phyloP scores from a whole-genome alignment of 1,284 basidiomycete species.

The Cystobasidiaceae sp. region DNA sequence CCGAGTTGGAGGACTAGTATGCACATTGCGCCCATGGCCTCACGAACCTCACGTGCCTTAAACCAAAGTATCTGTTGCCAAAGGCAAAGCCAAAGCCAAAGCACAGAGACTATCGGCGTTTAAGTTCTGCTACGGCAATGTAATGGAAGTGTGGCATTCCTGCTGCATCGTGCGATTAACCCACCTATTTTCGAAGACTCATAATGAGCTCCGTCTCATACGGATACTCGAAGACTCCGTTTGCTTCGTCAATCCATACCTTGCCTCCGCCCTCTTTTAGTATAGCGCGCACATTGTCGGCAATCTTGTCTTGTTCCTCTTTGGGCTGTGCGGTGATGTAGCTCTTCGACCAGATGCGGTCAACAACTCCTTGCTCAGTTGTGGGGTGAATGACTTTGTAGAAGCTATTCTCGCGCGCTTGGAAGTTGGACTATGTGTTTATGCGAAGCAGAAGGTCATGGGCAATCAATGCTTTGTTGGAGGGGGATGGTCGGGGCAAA shows the following conservation, averaged over 20 bases:
- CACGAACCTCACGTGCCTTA: too few species aligned
- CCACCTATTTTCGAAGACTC: constrained; percentile 12
- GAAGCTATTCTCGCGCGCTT: constrained; percentile 1
- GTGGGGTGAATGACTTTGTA: constrained; percentile 26
- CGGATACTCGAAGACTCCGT: constrained; percentile 36
- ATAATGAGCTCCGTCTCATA: constrained; percentile 31
- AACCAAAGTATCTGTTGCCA: too few species aligned
- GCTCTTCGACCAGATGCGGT: constrained; percentile 37
- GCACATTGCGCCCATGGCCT: too few species aligned
- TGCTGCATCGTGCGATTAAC: background rate
- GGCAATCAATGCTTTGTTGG: background rate
- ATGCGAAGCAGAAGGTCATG: too few species aligned
- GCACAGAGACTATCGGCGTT: too few species aligned
- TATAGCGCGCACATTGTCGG: constrained; percentile 20
- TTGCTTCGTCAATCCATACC: constrained; percentile 36
- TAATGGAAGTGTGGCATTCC: too few species aligned
- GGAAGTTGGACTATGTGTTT: constrained; percentile 19
- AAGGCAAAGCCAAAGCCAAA: too few species aligned
- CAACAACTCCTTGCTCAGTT: constrained; percentile 36
- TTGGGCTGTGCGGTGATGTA: constrained; percentile 38
- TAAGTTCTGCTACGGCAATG: too few species aligned
- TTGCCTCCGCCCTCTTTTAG: constrained; percentile 33
- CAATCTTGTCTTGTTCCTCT: constrained; percentile 31
- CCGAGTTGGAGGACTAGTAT: too few species aligned
- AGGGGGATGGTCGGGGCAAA: too few species aligned